These are phyloP conservation scores for Ceratocystis cubensis DNA, from an alignment of 2,329 filamentous ascomycete species.

Conservation along the genomic window DNA sequence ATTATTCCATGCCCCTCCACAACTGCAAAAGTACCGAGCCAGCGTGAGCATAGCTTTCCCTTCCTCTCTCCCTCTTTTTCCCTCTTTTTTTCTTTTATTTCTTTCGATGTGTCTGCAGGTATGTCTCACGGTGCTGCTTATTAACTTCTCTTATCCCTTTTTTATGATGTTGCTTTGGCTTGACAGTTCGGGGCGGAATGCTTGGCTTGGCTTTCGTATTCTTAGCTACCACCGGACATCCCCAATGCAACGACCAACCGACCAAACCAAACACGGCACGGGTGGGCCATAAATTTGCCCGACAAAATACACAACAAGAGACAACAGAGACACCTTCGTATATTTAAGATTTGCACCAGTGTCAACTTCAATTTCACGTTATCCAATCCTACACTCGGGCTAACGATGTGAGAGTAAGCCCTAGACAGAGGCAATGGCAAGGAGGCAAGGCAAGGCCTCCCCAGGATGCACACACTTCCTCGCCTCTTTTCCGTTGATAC, in stretches of 20 bases:
- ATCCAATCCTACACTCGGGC: no score
- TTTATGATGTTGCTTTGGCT: not conserved
- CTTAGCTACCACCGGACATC: slow-evolving; percentile 4
- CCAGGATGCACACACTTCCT: no score
- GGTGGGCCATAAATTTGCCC: not conserved
- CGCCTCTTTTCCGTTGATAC: no score
- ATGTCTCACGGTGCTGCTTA: not conserved
- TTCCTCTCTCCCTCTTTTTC: not conserved
- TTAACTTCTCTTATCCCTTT: not conserved
- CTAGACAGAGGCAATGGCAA: not conserved
- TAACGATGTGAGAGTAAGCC: not conserved
- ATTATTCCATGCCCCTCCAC: not conserved
- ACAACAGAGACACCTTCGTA: not conserved
- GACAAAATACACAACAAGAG: not conserved
- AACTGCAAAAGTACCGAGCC: not conserved
- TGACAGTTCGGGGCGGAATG: not conserved
- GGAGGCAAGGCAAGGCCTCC: no score
- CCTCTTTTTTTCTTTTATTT: not conserved
- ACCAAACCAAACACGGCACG: not conserved
- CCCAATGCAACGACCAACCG: not conserved
- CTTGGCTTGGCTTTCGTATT: slow-evolving; percentile 5
- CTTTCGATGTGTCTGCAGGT: not conserved
- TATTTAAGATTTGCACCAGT: slow-evolving; percentile 1
- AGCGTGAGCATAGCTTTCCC: not conserved
- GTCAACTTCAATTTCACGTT: not conserved